These are phyloP conservation scores for Luvunga scandens DNA, from an alignment of 345 rosid species.

Conservation along the genomic window DNA sequence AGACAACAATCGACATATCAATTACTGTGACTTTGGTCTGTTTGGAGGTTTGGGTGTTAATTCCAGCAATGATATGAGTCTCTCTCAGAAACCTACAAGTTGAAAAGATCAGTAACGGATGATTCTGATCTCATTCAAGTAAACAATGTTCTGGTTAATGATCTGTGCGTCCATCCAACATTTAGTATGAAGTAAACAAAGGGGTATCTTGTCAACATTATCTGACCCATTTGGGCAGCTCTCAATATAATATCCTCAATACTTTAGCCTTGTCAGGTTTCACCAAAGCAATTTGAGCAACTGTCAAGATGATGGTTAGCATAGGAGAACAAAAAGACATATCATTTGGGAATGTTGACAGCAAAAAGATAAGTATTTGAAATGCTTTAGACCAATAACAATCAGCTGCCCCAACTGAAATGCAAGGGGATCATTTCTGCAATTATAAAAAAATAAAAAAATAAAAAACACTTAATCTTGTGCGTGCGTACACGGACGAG, in stretches of 20 bases:
- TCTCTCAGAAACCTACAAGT: conserved; percentile 76
- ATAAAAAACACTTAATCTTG: neutral
- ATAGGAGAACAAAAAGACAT: neutral
- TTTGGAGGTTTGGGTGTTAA: conserved; percentile 83
- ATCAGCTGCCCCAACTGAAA: neutral
- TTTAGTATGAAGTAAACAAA: neutral
- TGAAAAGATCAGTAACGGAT: neutral
- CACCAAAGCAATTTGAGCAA: conserved; percentile 93
- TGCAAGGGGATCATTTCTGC: neutral
- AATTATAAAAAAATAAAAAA: neutral
- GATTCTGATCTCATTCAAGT: neutral
- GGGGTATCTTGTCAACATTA: conserved; percentile 76
- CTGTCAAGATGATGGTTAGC: conserved; percentile 26
- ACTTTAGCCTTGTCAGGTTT: conserved; percentile 96
- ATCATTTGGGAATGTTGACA: neutral
- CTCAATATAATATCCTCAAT: conserved; percentile 88
- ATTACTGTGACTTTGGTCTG: conserved; percentile 94
- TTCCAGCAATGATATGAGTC: conserved; percentile 83
- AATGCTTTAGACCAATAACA: neutral
- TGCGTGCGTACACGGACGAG: neutral
- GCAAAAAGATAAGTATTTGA: neutral
- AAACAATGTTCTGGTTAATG: neutral
- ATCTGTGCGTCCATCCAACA: neutral
- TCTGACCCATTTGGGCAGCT: conserved; percentile 94
- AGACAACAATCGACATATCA: neutral